These are phyloP conservation scores for Brettanomyces naardenensis DNA, from an alignment of 805 yeast genomes.

Conservation along the genomic window DNA sequence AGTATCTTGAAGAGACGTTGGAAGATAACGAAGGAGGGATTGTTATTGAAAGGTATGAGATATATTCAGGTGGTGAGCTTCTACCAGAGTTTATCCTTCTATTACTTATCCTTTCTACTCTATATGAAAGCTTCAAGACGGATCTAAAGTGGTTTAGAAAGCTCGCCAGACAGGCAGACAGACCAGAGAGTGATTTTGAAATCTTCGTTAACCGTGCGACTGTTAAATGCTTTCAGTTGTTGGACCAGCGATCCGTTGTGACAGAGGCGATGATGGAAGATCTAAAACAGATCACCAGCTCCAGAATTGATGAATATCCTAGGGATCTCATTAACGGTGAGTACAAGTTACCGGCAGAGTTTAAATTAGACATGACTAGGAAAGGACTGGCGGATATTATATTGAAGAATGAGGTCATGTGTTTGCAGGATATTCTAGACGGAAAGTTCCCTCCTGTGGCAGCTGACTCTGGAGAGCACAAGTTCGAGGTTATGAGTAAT, in stretches of 20 bases:
- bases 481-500: constrained; percentile 45
- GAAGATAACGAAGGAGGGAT: constrained; percentile 27
- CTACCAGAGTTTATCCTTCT: constrained; percentile 50
- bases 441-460: constrained; percentile 14
- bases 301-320: constrained; percentile 43
- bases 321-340: constrained; percentile 7
- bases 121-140: constrained; percentile 24
- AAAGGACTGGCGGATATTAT: constrained; percentile 47
- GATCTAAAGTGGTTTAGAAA: constrained; percentile 26
- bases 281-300: constrained; percentile 26
- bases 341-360: constrained; percentile 12
- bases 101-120: constrained; percentile 41
- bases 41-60: constrained; percentile 54
- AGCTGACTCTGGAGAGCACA: constrained; percentile 14
- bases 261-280: constrained; percentile 29
- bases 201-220: constrained; percentile 39
- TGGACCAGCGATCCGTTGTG: constrained; percentile 38
- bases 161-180: constrained; percentile 14
- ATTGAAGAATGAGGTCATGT: constrained; percentile 44
- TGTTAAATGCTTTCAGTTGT: constrained; percentile 53
- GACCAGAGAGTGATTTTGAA: constrained; percentile 20
- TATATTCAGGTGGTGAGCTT: constrained; percentile 49
- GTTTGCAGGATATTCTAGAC: constrained; percentile 34
- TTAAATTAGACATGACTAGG: constrained; percentile 14
- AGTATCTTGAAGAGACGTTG: constrained; percentile 25